These are phyloP conservation scores for Pharus latifolius DNA, from an alignment of 176 grass and related monocot species.

Conservation along the genomic window DNA sequence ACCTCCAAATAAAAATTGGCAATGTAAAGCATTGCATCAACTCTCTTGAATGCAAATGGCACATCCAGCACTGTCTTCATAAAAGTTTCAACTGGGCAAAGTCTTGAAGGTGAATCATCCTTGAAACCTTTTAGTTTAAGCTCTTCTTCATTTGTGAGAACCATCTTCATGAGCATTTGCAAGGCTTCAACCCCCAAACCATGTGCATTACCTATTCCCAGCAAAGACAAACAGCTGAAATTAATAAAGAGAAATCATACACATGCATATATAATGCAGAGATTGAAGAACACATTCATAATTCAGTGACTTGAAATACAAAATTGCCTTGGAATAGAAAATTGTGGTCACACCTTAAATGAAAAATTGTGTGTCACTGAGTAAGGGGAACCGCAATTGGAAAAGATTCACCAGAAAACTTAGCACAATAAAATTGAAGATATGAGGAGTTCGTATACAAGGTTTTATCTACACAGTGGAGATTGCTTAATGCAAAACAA, in stretches of 20 bases:
- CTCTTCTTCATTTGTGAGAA: conserved; percentile 72
- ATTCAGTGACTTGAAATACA: neutral
- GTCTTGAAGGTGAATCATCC: conserved; percentile 41
- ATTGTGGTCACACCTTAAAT: neutral
- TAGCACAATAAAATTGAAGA: too few species aligned
- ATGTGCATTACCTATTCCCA: conserved; percentile 44
- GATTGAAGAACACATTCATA: neutral
- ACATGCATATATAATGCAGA: neutral
- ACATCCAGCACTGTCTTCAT: conserved; percentile 58
- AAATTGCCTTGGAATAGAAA: neutral
- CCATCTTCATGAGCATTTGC: conserved; percentile 52
- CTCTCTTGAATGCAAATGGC: conserved; percentile 70
- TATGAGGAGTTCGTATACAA: too few species aligned
- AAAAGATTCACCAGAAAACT: neutral
- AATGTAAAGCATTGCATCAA: conserved; percentile 82
- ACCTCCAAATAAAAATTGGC: conserved; percentile 77
- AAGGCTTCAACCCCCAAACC: conserved; percentile 53
- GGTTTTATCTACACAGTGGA: too few species aligned
- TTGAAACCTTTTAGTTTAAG: conserved; percentile 64
- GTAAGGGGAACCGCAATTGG: neutral
- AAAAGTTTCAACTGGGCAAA: conserved; percentile 55
- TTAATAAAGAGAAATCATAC: neutral
- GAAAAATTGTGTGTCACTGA: neutral
- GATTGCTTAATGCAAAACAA: too few species aligned
- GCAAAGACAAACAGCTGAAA: neutral